A percentile compares a stretch with the other conserved stretches of the same genome.
Conservation (phyloP, 768 basidiomycete genomes). For the Lentinus tigrinus region DNA sequence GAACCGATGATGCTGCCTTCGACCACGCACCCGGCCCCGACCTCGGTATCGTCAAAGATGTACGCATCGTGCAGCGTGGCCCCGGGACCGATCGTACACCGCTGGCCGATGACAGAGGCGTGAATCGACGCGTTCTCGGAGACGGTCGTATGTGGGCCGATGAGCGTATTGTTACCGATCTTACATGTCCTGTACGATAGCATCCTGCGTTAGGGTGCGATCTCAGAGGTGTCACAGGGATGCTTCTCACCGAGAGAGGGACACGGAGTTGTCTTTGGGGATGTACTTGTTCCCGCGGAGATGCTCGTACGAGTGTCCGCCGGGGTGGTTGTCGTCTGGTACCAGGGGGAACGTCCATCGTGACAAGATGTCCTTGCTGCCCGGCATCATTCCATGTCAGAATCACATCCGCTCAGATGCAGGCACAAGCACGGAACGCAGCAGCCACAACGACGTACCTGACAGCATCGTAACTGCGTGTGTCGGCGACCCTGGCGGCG, state of each 20-base stretch:
- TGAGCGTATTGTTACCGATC: constrained; percentile 77
- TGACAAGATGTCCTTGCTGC: constrained; percentile 87
- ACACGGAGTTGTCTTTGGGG: constrained; percentile 72
- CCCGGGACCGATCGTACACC: constrained; percentile 71
- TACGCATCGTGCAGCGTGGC: constrained; percentile 74
- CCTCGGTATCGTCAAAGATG: constrained; percentile 73
- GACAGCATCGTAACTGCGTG: constrained; percentile 85
- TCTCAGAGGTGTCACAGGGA: background rate
- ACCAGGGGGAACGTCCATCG: constrained; percentile 96
- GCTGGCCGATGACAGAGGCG: constrained; percentile 76
- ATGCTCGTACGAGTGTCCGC: constrained; percentile 80
- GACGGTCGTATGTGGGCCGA: constrained; percentile 76
- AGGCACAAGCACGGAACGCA: background rate
- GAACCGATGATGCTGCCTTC: constrained; percentile 80
- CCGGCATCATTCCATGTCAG: background rate
- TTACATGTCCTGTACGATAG: constrained; percentile 58
- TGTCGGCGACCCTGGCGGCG: constrained; percentile 91
- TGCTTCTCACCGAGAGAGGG: constrained; percentile 71
- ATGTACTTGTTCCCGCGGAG: constrained; percentile 88
- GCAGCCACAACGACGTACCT: constrained; percentile 47
- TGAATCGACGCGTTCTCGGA: constrained; percentile 63
- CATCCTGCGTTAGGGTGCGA: background rate
- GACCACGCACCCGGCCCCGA: constrained; percentile 73
- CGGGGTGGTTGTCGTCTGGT: constrained; percentile 90
- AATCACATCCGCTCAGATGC: background rate